Evolutionary conservation across 805 yeast genomes (phyloP).

Genomic region (Ogataea pignaliae): DNA sequence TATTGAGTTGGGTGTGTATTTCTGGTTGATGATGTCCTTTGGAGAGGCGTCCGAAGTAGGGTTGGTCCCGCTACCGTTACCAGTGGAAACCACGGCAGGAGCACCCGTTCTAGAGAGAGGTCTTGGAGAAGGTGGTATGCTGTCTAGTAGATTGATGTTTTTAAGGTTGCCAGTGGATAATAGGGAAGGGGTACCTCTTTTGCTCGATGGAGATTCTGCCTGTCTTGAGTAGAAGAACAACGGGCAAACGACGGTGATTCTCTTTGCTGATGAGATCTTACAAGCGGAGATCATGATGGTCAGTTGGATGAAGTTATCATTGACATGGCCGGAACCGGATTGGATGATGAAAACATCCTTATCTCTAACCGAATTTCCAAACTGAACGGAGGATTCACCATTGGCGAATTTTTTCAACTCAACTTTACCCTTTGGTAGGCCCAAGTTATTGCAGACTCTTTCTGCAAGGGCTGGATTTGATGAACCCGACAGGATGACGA

Average conservation of each 20-base stretch:
- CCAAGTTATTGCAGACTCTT: slow-evolving; percentile 70
- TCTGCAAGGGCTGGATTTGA: slow-evolving; percentile 79
- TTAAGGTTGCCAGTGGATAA: slow-evolving; percentile 15
- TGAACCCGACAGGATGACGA: slow-evolving; percentile 85
- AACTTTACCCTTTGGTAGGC: slow-evolving; percentile 68
- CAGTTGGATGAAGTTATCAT: slow-evolving; percentile 80
- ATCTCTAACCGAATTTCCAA: slow-evolving; percentile 87
- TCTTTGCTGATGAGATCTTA: slow-evolving; percentile 82
- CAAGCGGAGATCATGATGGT: slow-evolving; percentile 86
- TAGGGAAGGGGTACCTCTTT: slow-evolving; percentile 66
- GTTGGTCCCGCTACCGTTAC: slow-evolving; percentile 4
- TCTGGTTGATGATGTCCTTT: slow-evolving; percentile 2
- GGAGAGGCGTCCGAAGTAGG: slow-evolving; percentile 9
- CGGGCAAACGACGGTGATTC: slow-evolving; percentile 90
- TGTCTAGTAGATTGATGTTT: slow-evolving; percentile 28
- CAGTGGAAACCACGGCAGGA: slow-evolving; percentile 1
- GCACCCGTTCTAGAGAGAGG: slow-evolving; percentile 29
- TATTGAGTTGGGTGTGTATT: background rate
- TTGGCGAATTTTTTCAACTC: slow-evolving; percentile 68
- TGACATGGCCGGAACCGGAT: slow-evolving; percentile 82
- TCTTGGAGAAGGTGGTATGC: slow-evolving; percentile 45
- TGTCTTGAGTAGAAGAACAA: slow-evolving; percentile 94
- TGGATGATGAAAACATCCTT: slow-evolving; percentile 93
- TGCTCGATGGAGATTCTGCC: slow-evolving; percentile 84
- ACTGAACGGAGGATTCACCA: slow-evolving; percentile 89